These are phyloP conservation scores for Russula virescens DNA, from an alignment of 768 basidiomycete species.

Conservation along the genomic window DNA sequence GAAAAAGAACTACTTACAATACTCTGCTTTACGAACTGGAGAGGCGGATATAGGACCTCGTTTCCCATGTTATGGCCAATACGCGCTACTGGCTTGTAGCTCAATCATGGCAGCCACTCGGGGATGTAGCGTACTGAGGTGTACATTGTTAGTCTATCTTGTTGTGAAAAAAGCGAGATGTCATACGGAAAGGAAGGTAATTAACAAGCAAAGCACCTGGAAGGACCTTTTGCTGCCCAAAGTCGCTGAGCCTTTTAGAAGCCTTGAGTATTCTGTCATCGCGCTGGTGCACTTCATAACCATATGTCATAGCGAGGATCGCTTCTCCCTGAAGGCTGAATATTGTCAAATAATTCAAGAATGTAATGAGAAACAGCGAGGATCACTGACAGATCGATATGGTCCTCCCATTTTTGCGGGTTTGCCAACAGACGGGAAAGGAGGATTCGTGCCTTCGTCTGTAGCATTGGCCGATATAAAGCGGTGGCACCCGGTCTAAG, in stretches of 20 bases:
- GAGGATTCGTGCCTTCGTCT: not conserved
- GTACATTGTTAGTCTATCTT: not conserved
- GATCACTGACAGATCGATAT: not conserved
- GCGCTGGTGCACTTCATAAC: not conserved
- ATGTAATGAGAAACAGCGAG: not conserved
- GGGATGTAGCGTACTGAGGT: slow-evolving; percentile 2
- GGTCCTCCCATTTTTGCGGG: not conserved
- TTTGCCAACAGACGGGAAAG: not conserved
- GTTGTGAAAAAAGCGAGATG: not conserved
- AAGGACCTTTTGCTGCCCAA: not conserved
- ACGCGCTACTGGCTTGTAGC: not conserved
- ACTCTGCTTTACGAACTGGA: not conserved
- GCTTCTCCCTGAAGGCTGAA: not conserved
- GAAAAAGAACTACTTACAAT: not conserved
- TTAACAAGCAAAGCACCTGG: slow-evolving; percentile 8
- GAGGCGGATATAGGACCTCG: not conserved
- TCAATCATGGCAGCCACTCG: not conserved
- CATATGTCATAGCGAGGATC: not conserved
- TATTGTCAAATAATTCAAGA: not conserved
- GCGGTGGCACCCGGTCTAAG: not conserved
- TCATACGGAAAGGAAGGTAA: not conserved
- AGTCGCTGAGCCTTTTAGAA: not conserved
- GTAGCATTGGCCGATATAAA: slow-evolving; percentile 1
- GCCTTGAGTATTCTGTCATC: not conserved
- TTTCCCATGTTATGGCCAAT: not conserved